Base-by-base conservation (phyloP, 495 filamentous ascomycete species). In the Penicillium macrosclerotiorum region DNA sequence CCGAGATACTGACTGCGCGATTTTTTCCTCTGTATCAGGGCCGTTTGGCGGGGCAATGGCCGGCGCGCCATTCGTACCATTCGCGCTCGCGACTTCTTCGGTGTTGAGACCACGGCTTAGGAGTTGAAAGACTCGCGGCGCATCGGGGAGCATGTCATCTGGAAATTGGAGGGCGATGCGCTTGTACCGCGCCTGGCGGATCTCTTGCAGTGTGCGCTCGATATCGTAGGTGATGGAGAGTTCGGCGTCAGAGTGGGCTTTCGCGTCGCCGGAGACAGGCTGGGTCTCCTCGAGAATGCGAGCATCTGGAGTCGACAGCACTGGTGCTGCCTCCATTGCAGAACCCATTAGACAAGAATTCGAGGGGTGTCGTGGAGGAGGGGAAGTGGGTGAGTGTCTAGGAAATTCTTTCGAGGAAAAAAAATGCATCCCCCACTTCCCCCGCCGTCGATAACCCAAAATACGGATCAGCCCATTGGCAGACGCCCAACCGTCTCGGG, bases 131-230 rank as follows among this genome's bases (percentile, higher is more conserved):
- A 97, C 88, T 46, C 84, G 74, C 8, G 89, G 87, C 8, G 86
- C 89, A 78, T 97, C 90, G 0, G 77, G 72, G 20, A 99, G 70
- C 85, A 97, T 90, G 9, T 81, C 74, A 70, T 99, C 93, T 8
- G 93, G 94, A 57, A 99, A 96, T 54, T 99, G 93, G 2, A 99
- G 73, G 7, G 89, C 93, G 36, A 97, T 81, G 30, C 86, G 79
- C 42, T 68, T 79, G 73, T 89, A 95, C 60, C 74, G 76, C 37
- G 82, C 82, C 36, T 77, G 63, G 20, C 72, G 68, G 20, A 98
- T 85, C 60, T 95, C 88, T 13, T 71, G 62, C 37, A 90, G 75
- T 0, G 93, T 96, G 42, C 85, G 78, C 47, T 84, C 73, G 45
- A 97, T 88, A 63, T 98, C 93, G 69, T 97, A 97, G 24, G 85